phyloP scores from a whole-genome alignment of 73 alveolate species.

The Tetrahymena elliotti region DNA sequence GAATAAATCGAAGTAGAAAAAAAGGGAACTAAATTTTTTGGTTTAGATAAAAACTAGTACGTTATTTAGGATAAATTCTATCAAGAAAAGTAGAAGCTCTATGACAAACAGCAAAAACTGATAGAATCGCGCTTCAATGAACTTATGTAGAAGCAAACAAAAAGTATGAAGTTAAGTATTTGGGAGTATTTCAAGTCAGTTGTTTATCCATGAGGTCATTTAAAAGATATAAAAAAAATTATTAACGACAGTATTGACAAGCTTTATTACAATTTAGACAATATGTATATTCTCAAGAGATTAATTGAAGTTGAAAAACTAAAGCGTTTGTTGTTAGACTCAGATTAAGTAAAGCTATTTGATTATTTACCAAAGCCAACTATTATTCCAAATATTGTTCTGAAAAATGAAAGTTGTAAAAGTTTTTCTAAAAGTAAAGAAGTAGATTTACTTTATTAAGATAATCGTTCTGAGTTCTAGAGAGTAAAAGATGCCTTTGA shows the following conservation, averaged over 20 bases:
- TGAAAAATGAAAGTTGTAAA: not conserved
- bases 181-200: not conserved
- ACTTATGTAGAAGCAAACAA: not conserved
- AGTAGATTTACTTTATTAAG: not conserved
- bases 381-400: not conserved
- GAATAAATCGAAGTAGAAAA: not conserved
- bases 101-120: not conserved
- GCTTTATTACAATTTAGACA: slow-evolving; percentile 10
- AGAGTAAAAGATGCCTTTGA: not conserved
- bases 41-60: not conserved
- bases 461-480: not conserved
- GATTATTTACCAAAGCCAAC: slow-evolving; percentile 34
- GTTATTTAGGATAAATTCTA: not conserved
- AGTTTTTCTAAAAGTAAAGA: not conserved
- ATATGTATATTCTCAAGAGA: not conserved
- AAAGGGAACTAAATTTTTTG: not conserved
- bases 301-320: slow-evolving; percentile 23
- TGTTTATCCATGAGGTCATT: not conserved
- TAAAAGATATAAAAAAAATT: not conserved
- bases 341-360: slow-evolving; percentile 22
- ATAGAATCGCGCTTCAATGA: not conserved
- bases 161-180: not conserved
- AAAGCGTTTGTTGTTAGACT: not conserved
- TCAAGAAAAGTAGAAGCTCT: not conserved
- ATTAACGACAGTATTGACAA: slow-evolving; percentile 10